Conservation (phyloP, 2,329 filamentous ascomycete genomes). For the Arthroderma sp. region DNA sequence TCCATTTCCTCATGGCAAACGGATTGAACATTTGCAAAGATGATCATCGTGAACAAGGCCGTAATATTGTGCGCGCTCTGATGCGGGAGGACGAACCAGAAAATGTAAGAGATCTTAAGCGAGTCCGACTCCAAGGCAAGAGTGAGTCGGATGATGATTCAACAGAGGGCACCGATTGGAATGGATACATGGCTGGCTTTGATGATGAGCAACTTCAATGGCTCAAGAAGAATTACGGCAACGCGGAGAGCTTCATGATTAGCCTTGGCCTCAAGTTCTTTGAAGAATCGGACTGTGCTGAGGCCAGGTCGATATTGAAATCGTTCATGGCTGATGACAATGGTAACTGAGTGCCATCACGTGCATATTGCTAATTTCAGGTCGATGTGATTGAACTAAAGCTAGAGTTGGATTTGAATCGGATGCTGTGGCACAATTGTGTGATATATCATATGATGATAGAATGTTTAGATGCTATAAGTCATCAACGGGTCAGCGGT, state of each 20-base stretch:
- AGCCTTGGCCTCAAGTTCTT: constrained; percentile 6
- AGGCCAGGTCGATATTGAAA: constrained; percentile 12
- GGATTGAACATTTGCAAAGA: constrained; percentile 25
- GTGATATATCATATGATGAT: too few species aligned
- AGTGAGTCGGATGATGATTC: neutral
- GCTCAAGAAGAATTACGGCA: constrained; percentile 10
- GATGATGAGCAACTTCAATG: constrained; percentile 8
- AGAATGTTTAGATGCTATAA: too few species aligned
- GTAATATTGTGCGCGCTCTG: constrained; percentile 17
- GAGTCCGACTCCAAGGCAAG: constrained; percentile 6
- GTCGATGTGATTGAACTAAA: too few species aligned
- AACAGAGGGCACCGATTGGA: neutral
- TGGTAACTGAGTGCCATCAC: too few species aligned
- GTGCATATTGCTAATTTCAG: too few species aligned
- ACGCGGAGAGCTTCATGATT: constrained; percentile 7
- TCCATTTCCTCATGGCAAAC: constrained; percentile 20
- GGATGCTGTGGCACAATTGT: too few species aligned
- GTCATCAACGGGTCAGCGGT: too few species aligned
- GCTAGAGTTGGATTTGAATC: too few species aligned
- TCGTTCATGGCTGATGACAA: neutral
- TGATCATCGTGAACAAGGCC: constrained; percentile 25
- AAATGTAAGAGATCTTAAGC: neutral
- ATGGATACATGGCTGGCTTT: constrained; percentile 12
- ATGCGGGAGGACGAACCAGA: constrained; percentile 13
- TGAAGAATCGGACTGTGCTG: constrained; percentile 11